Base-by-base conservation (phyloP, 1,139 yeast species). In the Nakaseomyces uthaithaninus region DNA sequence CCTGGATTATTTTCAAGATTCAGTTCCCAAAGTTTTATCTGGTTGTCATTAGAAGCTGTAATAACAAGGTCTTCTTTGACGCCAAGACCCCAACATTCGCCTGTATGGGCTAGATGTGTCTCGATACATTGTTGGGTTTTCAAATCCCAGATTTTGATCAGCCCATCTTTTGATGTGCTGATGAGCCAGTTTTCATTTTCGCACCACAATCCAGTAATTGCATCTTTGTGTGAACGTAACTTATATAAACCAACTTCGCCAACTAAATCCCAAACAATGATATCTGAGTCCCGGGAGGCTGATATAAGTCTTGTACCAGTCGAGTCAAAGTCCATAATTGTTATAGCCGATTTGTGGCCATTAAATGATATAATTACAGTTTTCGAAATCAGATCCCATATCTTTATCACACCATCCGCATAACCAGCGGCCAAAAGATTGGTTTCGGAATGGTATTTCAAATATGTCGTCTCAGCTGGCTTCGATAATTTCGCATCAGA, bases 191-290 rank as follows among this genome's bases (percentile, higher is more conserved):
- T 81, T 44, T 80, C 87, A 55, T 74, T 57, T 10, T 70, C 71
- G 45, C 58, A 53, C 64, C 77, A 83, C 5, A 69, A 46, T 0
- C 94, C 94, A 1, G 95, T 87, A 49, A 91, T 81, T 53, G 80
- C 85, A 50, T 87, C 93, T 58, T 84, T 80, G 60, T 93, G 98
- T 4, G 96, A 89, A 59, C 86, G 77, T 44, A 91, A 69, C 54
- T 89, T 80, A 65, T 75, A 84, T 37, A 89, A 64, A 8, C 99
- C 99, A 34, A 76, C 80, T 67, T 91, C 99, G 11, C 85, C 84
- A 8, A 91, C 91, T 45, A 91, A 73, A 65, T 91, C 99, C 99
- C 99, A 91, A 48, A 89, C 68, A 46, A 93, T 82, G 27, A 91
- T 77, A 43, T 75, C 69, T 2, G 95, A 73, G 60, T 91, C 99